Percentiles rank a stretch among this genome's conserved stretches.
Conservation (phyloP, 768 basidiomycete species). For the Fomitopsis pulvina region DNA sequence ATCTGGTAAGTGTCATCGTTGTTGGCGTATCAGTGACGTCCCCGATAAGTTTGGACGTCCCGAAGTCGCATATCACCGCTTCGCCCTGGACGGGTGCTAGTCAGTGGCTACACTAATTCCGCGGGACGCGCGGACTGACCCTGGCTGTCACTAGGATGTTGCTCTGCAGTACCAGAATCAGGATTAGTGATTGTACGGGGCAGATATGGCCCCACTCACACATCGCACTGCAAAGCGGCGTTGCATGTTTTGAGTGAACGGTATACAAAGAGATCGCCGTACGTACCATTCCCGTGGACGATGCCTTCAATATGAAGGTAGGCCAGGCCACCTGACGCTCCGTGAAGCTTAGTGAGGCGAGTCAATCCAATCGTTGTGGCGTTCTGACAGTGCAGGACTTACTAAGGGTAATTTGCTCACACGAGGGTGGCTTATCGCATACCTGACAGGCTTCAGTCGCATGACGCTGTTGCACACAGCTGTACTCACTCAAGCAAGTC, state of each 20-base stretch:
- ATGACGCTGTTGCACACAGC: neutral
- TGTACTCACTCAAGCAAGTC: conserved; percentile 46
- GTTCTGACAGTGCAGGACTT: conserved; percentile 8
- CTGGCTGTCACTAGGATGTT: conserved; percentile 53
- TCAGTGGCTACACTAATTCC: neutral
- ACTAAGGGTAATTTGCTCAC: conserved; percentile 40
- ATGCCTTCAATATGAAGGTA: conserved; percentile 48
- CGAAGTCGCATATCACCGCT: conserved; percentile 57
- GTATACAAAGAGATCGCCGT: neutral
- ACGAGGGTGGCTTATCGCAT: conserved; percentile 21
- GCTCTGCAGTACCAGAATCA: conserved; percentile 26
- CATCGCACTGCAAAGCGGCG: conserved; percentile 45
- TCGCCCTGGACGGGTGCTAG: conserved; percentile 30
- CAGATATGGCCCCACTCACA: conserved; percentile 29
- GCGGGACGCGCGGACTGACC: conserved; percentile 22
- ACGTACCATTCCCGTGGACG: conserved; percentile 57
- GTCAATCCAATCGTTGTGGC: neutral
- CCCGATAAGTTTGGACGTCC: conserved; percentile 54
- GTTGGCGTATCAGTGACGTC: conserved; percentile 46
- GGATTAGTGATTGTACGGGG: neutral
- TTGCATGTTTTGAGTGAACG: conserved; percentile 5
- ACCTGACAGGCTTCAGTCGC: neutral
- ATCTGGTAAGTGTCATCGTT: conserved; percentile 38
- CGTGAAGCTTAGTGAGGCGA: conserved; percentile 32
- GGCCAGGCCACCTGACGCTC: conserved; percentile 49